Evolutionary conservation across 2,329 filamentous ascomycete species (phyloP).

Genomic region (Trichoderma semiorbis): DNA sequence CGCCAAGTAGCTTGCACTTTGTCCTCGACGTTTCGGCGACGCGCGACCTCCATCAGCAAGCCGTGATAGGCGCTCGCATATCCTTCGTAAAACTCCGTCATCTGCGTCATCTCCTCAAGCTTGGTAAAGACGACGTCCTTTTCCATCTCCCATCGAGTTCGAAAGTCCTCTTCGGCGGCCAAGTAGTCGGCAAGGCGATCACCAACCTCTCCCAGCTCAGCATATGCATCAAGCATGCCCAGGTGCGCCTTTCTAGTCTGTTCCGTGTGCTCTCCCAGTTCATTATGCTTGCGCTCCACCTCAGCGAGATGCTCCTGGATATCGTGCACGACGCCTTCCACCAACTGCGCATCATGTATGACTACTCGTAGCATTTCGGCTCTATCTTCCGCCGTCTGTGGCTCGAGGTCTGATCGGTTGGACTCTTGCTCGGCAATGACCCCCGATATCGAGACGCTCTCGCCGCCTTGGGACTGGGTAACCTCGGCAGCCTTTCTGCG

Average conservation of each 20-base stretch:
- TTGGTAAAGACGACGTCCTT: constrained; percentile 64
- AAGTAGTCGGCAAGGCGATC: constrained; percentile 63
- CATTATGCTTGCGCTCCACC: constrained; percentile 69
- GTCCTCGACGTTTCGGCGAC: constrained; percentile 69
- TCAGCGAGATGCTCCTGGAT: constrained; percentile 71
- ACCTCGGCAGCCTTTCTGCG: constrained; percentile 66
- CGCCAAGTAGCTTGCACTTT: constrained; percentile 71
- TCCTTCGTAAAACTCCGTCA: constrained; percentile 80
- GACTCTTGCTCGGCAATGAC: constrained; percentile 59
- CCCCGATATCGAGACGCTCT: constrained; percentile 61
- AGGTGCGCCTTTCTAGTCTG: constrained; percentile 47
- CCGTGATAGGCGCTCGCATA: constrained; percentile 83
- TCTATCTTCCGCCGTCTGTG: constrained; percentile 72
- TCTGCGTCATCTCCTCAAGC: constrained; percentile 71
- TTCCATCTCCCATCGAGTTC: constrained; percentile 69
- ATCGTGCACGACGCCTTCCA: constrained; percentile 63
- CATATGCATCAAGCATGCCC: constrained; percentile 60
- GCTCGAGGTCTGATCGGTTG: constrained; percentile 54
- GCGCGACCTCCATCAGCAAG: constrained; percentile 76
- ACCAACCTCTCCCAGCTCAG: constrained; percentile 64
- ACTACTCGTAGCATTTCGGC: constrained; percentile 81
- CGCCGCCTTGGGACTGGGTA: constrained; percentile 44
- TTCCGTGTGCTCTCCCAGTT: constrained; percentile 61
- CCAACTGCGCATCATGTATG: constrained; percentile 63
- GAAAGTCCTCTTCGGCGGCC: constrained; percentile 61